Evolutionary conservation across 495 filamentous ascomycete genomes (phyloP).

Genomic region (Amorphotheca resinae): DNA sequence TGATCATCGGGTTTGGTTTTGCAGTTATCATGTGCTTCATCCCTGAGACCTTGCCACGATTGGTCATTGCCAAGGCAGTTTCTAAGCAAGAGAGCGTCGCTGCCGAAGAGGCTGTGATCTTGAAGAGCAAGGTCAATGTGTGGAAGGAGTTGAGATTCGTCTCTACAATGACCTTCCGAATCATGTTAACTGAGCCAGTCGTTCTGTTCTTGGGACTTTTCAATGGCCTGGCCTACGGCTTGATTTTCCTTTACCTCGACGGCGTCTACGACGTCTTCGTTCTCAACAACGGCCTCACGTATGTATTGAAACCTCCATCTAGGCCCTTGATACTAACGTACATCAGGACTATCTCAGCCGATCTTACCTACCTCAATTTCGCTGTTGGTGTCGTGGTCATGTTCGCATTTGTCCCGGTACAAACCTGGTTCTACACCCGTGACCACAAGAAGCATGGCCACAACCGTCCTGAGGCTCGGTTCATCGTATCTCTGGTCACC

Average conservation of each 20-base stretch:
- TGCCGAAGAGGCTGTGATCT: constrained; percentile 13
- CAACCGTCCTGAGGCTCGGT: constrained; percentile 28
- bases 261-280: constrained; percentile 29
- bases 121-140: constrained; percentile 21
- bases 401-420: constrained; percentile 27
- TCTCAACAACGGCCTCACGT: constrained; percentile 27
- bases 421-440: constrained; percentile 26
- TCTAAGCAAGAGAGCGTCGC: constrained; percentile 17
- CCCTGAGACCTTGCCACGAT: constrained; percentile 26
- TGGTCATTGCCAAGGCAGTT: constrained; percentile 23
- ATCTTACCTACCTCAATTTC: constrained; percentile 29
- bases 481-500: constrained; percentile 23
- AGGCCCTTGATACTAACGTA: constrained; percentile 3
- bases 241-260: constrained; percentile 27
- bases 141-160: constrained; percentile 27
- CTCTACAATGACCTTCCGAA: constrained; percentile 26
- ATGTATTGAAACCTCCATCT: constrained; percentile 4
- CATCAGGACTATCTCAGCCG: constrained; percentile 23
- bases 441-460: constrained; percentile 22
- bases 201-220: constrained; percentile 25
- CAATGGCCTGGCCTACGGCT: constrained; percentile 27
- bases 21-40: constrained; percentile 23
- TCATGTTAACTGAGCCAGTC: constrained; percentile 28
- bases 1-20: constrained; percentile 23
- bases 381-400: constrained; percentile 26